phyloP scores from a whole-genome alignment of 2,329 filamentous ascomycete species.

The Coniochaeta sp. region DNA sequence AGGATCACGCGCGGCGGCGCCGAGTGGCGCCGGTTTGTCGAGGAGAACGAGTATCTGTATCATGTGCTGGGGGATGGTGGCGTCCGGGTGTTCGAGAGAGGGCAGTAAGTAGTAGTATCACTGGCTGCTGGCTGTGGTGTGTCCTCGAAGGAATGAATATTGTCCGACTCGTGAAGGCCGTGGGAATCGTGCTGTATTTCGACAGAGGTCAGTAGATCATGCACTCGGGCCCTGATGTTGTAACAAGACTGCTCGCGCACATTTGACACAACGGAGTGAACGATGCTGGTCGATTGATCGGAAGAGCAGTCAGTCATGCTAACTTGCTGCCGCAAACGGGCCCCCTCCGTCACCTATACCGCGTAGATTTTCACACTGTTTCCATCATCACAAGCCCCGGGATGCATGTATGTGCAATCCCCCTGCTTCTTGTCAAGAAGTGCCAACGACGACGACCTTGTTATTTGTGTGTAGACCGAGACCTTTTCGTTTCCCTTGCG shows the following conservation, averaged over 20 bases:
- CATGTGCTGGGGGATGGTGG: slow-evolving; percentile 71
- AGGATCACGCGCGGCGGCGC: slow-evolving; percentile 58
- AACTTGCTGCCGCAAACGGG: not conserved
- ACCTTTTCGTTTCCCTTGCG: slow-evolving; percentile 12
- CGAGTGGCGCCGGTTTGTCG: slow-evolving; percentile 21
- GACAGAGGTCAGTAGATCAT: not conserved
- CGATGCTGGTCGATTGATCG: not conserved
- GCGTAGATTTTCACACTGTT: not conserved
- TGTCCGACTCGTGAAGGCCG: no score
- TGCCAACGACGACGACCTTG: slow-evolving; percentile 3
- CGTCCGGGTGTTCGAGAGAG: slow-evolving; percentile 79
- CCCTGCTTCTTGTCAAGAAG: slow-evolving; percentile 2
- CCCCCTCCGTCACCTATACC: not conserved
- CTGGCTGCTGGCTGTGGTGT: not conserved
- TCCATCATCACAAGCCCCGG: not conserved
- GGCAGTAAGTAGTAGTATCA: slow-evolving; percentile 53
- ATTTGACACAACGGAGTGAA: not conserved
- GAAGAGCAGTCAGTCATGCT: not conserved
- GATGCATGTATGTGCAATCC: no score
- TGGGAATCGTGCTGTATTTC: not conserved
- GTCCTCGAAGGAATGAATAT: not conserved
- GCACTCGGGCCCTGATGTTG: not conserved
- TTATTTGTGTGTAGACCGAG: slow-evolving; percentile 14
- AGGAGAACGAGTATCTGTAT: slow-evolving; percentile 72
- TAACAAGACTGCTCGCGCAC: not conserved